Conservation (phyloP, 768 basidiomycete genomes). For the Mycena indigotica region DNA sequence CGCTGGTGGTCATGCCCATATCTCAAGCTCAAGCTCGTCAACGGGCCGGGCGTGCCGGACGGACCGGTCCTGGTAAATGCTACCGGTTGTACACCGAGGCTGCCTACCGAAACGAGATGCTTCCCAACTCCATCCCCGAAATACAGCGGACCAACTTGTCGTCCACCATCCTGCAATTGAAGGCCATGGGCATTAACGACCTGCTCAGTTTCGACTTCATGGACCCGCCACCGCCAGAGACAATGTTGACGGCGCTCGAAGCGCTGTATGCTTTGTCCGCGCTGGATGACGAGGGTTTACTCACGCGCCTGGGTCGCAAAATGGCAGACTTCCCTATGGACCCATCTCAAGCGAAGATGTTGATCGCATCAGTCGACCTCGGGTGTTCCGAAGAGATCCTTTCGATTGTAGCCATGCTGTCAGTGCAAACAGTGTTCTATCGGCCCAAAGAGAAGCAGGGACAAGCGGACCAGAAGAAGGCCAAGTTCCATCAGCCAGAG, state of each 20-base stretch:
- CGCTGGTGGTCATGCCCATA: constrained; percentile 96
- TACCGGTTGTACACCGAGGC: constrained; percentile 98
- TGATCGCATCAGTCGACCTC: constrained; percentile 95
- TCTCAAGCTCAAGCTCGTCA: constrained; percentile 98
- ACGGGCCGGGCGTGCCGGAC: constrained; percentile 92
- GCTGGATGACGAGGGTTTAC: constrained; percentile 92
- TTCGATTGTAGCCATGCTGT: constrained; percentile 96
- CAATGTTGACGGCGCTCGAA: constrained; percentile 95
- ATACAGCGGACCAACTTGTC: constrained; percentile 95
- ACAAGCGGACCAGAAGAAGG: constrained; percentile 99
- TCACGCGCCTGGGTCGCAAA: constrained; percentile 93
- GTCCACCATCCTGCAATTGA: constrained; percentile 89
- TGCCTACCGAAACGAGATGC: constrained; percentile 98
- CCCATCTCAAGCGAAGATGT: constrained; percentile 93
- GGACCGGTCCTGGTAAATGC: constrained; percentile 97
- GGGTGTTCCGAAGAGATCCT: constrained; percentile 98
- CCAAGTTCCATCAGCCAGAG: constrained; percentile 99
- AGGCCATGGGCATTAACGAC: constrained; percentile 99
- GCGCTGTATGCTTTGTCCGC: constrained; percentile 94
- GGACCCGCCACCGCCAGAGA: constrained; percentile 97
- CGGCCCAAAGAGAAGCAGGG: constrained; percentile 99
- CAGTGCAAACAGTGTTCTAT: constrained; percentile 95
- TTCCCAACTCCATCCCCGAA: constrained; percentile 96
- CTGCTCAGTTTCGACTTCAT: constrained; percentile 98
- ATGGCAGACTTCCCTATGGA: constrained; percentile 99